phyloP scores from a whole-genome alignment of 2,329 filamentous ascomycete genomes.

The Cladosporium halotolerans region DNA sequence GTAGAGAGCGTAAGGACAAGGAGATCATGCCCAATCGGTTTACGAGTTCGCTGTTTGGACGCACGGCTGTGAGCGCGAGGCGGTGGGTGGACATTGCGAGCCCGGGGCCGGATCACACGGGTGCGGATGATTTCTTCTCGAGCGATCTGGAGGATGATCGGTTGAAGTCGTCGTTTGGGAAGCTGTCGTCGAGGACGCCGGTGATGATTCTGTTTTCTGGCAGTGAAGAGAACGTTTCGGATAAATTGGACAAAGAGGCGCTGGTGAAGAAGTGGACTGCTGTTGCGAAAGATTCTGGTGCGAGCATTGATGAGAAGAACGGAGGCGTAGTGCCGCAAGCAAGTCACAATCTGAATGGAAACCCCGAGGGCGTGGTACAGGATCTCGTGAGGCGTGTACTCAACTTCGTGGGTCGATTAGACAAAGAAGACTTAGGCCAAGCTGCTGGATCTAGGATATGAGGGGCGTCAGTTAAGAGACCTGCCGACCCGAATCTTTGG shows the following conservation, averaged over 20 bases:
- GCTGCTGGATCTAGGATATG: constrained; percentile 10
- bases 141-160: constrained; percentile 59
- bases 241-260: constrained; percentile 49
- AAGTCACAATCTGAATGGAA: constrained; percentile 46
- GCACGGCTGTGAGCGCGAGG: constrained; percentile 47
- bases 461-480: not conserved
- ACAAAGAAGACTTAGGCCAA: constrained; percentile 16
- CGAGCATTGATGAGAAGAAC: constrained; percentile 42
- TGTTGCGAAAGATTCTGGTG: constrained; percentile 39
- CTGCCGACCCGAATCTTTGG: not conserved
- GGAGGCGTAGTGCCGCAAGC: constrained; percentile 46
- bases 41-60: constrained; percentile 27
- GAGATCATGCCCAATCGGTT: constrained; percentile 47
- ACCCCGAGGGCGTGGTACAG: constrained; percentile 40
- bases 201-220: constrained; percentile 61
- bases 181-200: constrained; percentile 45
- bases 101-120: constrained; percentile 50
- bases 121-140: constrained; percentile 86
- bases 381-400: constrained; percentile 47
- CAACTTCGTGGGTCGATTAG: constrained; percentile 39
- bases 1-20: constrained; percentile 47
- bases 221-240: constrained; percentile 60
- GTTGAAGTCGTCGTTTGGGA: constrained; percentile 59
- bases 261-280: constrained; percentile 54
- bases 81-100: constrained; percentile 55